These are phyloP conservation scores for Spathaspora boniae DNA, from an alignment of 805 yeast species.

Conservation along the genomic window DNA sequence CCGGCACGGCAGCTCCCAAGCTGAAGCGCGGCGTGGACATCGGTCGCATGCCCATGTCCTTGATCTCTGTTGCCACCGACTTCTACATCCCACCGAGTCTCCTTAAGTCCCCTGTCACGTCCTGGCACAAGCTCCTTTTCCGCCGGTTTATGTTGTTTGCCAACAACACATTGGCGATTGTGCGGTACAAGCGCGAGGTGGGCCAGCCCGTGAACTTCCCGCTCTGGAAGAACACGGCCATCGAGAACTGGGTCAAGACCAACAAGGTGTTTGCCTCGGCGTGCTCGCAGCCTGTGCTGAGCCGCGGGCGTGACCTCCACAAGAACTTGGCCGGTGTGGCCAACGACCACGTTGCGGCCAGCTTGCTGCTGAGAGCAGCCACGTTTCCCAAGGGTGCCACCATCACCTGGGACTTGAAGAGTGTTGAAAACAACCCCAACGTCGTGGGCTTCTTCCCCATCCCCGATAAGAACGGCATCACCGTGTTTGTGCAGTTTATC, in stretches of 20 bases:
- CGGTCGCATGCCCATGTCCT: constrained; percentile 35
- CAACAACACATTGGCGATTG: constrained; percentile 56
- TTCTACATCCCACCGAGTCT: constrained; percentile 41
- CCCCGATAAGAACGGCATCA: constrained; percentile 43
- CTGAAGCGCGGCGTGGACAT: constrained; percentile 25
- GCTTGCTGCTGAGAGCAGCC: constrained; percentile 29
- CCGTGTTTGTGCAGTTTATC: constrained; percentile 38
- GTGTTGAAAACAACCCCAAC: constrained; percentile 69
- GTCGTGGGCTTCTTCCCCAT: constrained; percentile 67
- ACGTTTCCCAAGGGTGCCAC: constrained; percentile 53
- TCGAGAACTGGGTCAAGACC: constrained; percentile 71
- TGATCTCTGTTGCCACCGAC: constrained; percentile 40
- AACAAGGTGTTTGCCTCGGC: constrained; percentile 74
- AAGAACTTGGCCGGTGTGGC: constrained; percentile 32
- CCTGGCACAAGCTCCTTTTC: constrained; percentile 45
- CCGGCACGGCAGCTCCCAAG: constrained; percentile 6
- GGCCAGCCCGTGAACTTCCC: constrained; percentile 53
- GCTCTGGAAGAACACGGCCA: constrained; percentile 83
- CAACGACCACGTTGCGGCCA: constrained; percentile 29
- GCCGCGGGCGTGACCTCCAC: constrained; percentile 44
- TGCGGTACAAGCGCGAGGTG: constrained; percentile 43
- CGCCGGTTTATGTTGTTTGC: constrained; percentile 67
- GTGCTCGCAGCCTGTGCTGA: constrained; percentile 23
- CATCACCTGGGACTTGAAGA: constrained; percentile 73
- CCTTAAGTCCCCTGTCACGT: constrained; percentile 21